phyloP scores from a whole-genome alignment of 2,329 filamentous ascomycete species.

The Sporothrix brunneoviolacea region DNA sequence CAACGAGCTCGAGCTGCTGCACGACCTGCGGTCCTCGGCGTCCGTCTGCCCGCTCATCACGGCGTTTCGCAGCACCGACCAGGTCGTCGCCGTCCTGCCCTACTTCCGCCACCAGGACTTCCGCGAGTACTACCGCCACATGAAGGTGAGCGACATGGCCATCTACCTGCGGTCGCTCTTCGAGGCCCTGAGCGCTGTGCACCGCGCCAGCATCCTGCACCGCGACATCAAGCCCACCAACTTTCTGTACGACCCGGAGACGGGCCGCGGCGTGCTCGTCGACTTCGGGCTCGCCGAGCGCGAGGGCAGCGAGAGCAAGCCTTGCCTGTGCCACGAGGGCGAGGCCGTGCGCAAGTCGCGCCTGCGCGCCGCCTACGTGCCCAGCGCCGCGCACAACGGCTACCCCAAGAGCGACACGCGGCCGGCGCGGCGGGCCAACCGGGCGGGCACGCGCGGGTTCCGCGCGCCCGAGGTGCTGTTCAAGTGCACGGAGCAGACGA shows the following conservation, averaged over 20 bases:
- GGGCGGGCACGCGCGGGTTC: slow-evolving; percentile 91
- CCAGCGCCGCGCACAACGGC: slow-evolving; percentile 43
- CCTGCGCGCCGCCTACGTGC: slow-evolving; percentile 52
- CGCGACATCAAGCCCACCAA: slow-evolving; percentile 97
- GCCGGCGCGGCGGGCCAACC: slow-evolving; percentile 82
- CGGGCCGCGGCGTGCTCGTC: slow-evolving; percentile 83
- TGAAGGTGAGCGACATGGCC: slow-evolving; percentile 78
- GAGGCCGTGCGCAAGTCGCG: slow-evolving; percentile 54
- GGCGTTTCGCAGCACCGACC: slow-evolving; percentile 89
- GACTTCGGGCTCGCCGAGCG: slow-evolving; percentile 96
- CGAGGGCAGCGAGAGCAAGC: slow-evolving; percentile 68
- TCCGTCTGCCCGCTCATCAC: slow-evolving; percentile 95
- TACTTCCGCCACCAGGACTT: slow-evolving; percentile 97
- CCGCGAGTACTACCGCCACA: slow-evolving; percentile 84
- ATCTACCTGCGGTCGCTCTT: slow-evolving; percentile 88
- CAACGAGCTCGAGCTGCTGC: slow-evolving; percentile 90
- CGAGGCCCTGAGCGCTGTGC: slow-evolving; percentile 74
- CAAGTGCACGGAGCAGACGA: slow-evolving; percentile 93
- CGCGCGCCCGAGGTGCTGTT: slow-evolving; percentile 93
- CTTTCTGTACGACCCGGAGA: slow-evolving; percentile 81
- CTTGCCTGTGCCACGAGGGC: slow-evolving; percentile 72
- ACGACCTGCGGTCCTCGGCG: slow-evolving; percentile 74
- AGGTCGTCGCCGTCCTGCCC: slow-evolving; percentile 88
- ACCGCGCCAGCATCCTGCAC: slow-evolving; percentile 79
- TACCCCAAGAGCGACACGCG: slow-evolving; percentile 89